Percentiles rank a stretch among this genome's conserved stretches.
phyloP scores from a whole-genome alignment of 2,329 filamentous ascomycete genomes.

The Aspergillus phoenicis region DNA sequence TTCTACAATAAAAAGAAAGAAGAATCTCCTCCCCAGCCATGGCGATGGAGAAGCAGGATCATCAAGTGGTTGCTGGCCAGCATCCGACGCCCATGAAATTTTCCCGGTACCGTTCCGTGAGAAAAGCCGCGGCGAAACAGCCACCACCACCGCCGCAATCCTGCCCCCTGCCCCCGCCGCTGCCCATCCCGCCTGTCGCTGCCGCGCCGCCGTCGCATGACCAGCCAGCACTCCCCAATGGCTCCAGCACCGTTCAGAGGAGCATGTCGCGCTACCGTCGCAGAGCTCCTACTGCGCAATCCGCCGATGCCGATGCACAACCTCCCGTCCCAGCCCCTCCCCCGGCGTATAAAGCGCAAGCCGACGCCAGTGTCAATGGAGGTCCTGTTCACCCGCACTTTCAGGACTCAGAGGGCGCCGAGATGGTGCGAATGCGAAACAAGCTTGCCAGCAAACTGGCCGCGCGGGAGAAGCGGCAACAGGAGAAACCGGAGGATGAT shows the following conservation, averaged over 20 bases:
- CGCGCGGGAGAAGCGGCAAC: constrained; percentile 12
- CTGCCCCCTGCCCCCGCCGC: constrained; percentile 14
- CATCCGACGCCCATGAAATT: constrained; percentile 46
- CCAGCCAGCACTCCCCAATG: not conserved
- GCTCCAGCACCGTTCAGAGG: constrained; percentile 25
- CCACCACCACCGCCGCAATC: constrained; percentile 32
- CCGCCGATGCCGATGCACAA: constrained; percentile 15
- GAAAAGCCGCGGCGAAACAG: constrained; percentile 46
- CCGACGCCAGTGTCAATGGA: not conserved
- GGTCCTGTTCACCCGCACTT: not conserved
- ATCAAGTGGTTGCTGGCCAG: constrained; percentile 14
- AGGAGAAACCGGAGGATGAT: constrained; percentile 16
- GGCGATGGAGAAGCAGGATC: constrained; percentile 28
- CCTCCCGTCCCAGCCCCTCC: constrained; percentile 17
- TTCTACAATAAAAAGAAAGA: not conserved
- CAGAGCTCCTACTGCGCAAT: constrained; percentile 21
- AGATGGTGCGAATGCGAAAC: constrained; percentile 5
- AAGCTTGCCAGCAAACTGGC: not conserved
- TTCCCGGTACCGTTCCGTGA: constrained; percentile 62
- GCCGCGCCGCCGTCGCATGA: constrained; percentile 16
- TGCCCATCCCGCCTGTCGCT: constrained; percentile 24
- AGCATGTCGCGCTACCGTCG: constrained; percentile 42
- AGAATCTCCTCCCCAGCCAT: constrained; percentile 5
- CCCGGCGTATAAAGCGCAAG: constrained; percentile 9
- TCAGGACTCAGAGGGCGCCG: not conserved